Evolutionary conservation across 176 grass and related monocot species (phyloP), one percentile per base, ranked within the genome.

Genomic region (Avena atlantica): DNA sequence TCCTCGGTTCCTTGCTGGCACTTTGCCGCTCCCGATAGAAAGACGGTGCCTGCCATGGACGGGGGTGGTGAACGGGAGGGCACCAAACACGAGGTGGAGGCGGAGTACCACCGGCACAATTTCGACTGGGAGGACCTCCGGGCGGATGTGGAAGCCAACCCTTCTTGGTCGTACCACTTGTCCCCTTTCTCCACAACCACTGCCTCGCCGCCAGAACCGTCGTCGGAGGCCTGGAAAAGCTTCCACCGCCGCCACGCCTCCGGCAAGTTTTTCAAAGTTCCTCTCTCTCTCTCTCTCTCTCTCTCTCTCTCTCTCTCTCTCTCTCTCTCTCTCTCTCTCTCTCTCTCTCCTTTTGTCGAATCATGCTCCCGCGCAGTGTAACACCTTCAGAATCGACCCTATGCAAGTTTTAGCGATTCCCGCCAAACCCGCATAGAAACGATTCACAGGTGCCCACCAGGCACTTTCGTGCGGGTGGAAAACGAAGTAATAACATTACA

Each of bases 221-320:
- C 77, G 45, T 80, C 88, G 6, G 96, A 95, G 27, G 90, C 91
- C 16, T 98, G 93, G 96, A 95, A 78, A 80, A 91, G 82, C 89
- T 98, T 98, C 90, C 96, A 98, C 87, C 92, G 84, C 42, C 90
- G 92, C 57, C 96, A 98, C 62, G 79, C 91, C 45, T 87, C 88
- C 12, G 96, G 90, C 53, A 95, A 78, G 48, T 98, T 98, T 81
- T 98, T 95, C 76, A 98, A 95, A 93, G 93, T 98, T 58, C 9
- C 66, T 12, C 17, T 19, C 36, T 44, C 52, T 61, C 16, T 4
- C 15, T 15, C 8, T 13, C 31, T 34, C 15, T 29, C 17, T 19
- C 36, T 44, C 52, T 61, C 16, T 4, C 15, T 15, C 8, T 14
- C 31, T 34, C 15, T 31, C 66, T 12, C 17, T 19, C 36, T 44